Conservation (phyloP, 768 basidiomycete species). For the Russula lepida region DNA sequence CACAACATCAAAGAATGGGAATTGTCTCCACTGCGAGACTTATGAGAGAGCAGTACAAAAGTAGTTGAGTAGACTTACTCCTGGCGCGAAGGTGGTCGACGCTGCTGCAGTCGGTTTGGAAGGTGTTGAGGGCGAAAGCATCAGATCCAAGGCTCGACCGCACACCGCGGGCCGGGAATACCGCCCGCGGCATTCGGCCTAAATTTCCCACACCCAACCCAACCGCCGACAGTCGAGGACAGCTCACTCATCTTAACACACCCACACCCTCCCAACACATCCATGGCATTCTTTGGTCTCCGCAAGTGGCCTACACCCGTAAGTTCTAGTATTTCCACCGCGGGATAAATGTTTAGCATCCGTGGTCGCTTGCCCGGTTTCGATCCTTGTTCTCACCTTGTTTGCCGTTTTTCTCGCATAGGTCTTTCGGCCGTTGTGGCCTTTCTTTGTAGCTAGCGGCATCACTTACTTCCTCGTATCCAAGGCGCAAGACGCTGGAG, state of each 20-base stretch:
- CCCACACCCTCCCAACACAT: background rate
- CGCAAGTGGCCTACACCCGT: conserved; percentile 77
- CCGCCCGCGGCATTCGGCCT: background rate
- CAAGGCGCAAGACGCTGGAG: conserved; percentile 57
- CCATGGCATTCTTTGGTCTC: conserved; percentile 69
- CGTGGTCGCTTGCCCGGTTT: background rate
- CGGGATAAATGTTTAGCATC: background rate
- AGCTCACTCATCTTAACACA: background rate
- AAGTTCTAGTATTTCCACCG: conserved; percentile 27
- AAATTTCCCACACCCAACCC: conserved; percentile 10
- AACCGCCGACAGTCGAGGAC: background rate
- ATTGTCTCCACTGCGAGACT: conserved; percentile 68
- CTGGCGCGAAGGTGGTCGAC: conserved; percentile 10
- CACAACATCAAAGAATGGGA: conserved; percentile 78
- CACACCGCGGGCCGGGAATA: conserved; percentile 1
- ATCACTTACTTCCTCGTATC: conserved; percentile 61
- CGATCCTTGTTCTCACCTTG: background rate
- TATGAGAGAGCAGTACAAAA: background rate
- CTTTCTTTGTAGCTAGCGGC: conserved; percentile 60
- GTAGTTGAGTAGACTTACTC: background rate
- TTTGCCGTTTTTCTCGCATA: conserved; percentile 26
- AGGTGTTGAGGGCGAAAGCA: conserved; percentile 3
- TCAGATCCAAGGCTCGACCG: background rate
- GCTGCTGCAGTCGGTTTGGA: conserved; percentile 1
- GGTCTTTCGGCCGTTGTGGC: conserved; percentile 71